Evolutionary conservation across 2,329 filamentous ascomycete genomes (phyloP).

Genomic region (Trichoderma citrinoviride): DNA sequence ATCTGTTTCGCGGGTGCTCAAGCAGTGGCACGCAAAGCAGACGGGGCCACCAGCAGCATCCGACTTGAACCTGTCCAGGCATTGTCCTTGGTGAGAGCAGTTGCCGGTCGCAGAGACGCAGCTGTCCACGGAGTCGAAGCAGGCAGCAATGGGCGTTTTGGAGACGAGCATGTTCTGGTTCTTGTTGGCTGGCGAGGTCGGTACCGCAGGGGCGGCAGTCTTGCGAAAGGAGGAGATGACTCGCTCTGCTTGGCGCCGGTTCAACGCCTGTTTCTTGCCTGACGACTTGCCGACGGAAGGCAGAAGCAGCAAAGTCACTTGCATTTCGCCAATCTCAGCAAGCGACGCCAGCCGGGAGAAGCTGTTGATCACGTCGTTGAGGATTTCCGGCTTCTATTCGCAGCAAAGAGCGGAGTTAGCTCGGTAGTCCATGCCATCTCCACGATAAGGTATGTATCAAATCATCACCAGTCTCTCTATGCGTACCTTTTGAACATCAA

Average conservation of each 20-base stretch:
- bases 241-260: slow-evolving; percentile 48
- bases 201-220: slow-evolving; percentile 26
- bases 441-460: background rate
- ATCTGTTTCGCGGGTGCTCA: slow-evolving; percentile 51
- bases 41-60: slow-evolving; percentile 42
- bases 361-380: slow-evolving; percentile 45
- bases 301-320: slow-evolving; percentile 56
- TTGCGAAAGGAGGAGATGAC: slow-evolving; percentile 43
- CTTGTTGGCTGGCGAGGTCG: slow-evolving; percentile 31
- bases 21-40: slow-evolving; percentile 81
- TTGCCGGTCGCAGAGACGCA: slow-evolving; percentile 70
- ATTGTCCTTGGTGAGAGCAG: slow-evolving; percentile 80
- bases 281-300: slow-evolving; percentile 44
- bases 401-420: background rate
- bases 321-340: slow-evolving; percentile 50
- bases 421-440: background rate
- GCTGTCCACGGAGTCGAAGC: slow-evolving; percentile 67
- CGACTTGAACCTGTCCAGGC: slow-evolving; percentile 62
- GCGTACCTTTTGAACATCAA: slow-evolving; percentile 44
- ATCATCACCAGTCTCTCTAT: background rate
- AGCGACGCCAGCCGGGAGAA: slow-evolving; percentile 46
- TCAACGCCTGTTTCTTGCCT: slow-evolving; percentile 43
- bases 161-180: slow-evolving; percentile 36
- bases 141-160: slow-evolving; percentile 59
- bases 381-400: slow-evolving; percentile 39